Evolutionary conservation across 129 eudicot species (phyloP).

Genomic region (Arctium minus): DNA sequence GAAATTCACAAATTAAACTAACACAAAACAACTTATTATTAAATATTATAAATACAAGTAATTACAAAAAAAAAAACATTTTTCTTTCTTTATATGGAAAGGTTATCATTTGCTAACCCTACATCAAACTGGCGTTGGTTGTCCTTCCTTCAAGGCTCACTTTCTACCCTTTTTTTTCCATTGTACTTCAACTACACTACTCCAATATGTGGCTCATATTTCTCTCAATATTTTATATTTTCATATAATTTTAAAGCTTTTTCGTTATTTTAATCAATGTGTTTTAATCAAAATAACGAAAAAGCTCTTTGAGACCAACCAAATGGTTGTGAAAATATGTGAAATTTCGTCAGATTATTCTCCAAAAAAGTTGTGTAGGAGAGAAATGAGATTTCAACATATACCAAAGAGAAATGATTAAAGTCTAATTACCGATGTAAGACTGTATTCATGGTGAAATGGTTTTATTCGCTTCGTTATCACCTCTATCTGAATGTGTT

Average conservation of each 20-base stretch:
- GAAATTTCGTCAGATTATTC: background rate
- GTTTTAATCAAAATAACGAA: constrained; percentile 30
- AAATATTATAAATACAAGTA: constrained; percentile 25
- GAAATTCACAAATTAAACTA: constrained; percentile 5
- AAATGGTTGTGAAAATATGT: background rate
- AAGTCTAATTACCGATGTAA: background rate
- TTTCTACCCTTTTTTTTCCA: constrained; percentile 30
- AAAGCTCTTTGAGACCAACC: constrained; percentile 21
- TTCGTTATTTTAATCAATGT: constrained; percentile 23
- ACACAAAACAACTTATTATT: constrained; percentile 20
- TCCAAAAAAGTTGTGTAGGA: background rate
- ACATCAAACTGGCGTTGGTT: constrained; percentile 56
- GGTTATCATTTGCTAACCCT: constrained; percentile 42
- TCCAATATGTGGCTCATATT: constrained; percentile 37
- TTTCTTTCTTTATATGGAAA: constrained; percentile 19
- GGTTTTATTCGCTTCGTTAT: background rate
- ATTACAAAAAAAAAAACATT: constrained; percentile 8
- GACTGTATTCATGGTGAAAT: background rate
- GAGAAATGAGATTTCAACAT: background rate
- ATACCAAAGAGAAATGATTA: background rate
- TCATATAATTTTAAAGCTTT: constrained; percentile 18
- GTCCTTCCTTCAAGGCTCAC: constrained; percentile 36
- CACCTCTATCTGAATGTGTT: constrained; percentile 54
- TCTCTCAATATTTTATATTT: background rate
- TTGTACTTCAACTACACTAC: constrained; percentile 36